phyloP scores from a whole-genome alignment of 1,139 yeast species.

The Ogataea hybrid region DNA sequence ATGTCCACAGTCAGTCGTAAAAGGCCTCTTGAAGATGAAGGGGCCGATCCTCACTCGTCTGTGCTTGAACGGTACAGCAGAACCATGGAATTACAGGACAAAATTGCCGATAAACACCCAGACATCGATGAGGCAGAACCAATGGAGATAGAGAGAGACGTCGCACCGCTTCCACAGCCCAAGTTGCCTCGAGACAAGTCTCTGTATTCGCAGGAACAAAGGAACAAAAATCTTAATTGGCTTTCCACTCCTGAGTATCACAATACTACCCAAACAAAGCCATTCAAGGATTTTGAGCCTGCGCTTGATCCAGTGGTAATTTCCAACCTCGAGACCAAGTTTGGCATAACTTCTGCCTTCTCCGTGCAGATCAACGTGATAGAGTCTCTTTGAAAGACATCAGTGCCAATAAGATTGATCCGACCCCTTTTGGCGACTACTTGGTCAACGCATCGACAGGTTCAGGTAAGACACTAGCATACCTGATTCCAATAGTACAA shows the following conservation, averaged over 20 bases:
- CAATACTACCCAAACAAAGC: slow-evolving; percentile 40
- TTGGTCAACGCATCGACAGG: slow-evolving; percentile 95
- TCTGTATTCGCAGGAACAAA: slow-evolving; percentile 38
- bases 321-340: slow-evolving; percentile 41
- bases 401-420: slow-evolving; percentile 46
- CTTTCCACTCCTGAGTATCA: slow-evolving; percentile 61
- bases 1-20: slow-evolving; percentile 7
- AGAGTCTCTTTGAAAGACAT: slow-evolving; percentile 54
- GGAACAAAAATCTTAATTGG: slow-evolving; percentile 58
- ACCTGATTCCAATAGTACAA: slow-evolving; percentile 79
- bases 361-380: slow-evolving; percentile 76
- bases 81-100: slow-evolving; percentile 30
- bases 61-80: slow-evolving; percentile 42
- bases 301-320: slow-evolving; percentile 40
- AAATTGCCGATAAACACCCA: slow-evolving; percentile 16
- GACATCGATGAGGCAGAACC: slow-evolving; percentile 22
- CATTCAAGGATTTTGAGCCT: slow-evolving; percentile 41
- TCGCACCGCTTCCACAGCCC: slow-evolving; percentile 86
- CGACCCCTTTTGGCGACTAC: slow-evolving; percentile 66
- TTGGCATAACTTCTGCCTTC: slow-evolving; percentile 58
- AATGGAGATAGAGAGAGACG: slow-evolving; percentile 42
- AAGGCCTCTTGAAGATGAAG: slow-evolving; percentile 5
- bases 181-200: slow-evolving; percentile 52
- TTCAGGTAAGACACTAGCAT: slow-evolving; percentile 93
- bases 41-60: slow-evolving; percentile 30